phyloP scores from a whole-genome alignment of 306 rosid genomes.

The Acmispon strigosus region DNA sequence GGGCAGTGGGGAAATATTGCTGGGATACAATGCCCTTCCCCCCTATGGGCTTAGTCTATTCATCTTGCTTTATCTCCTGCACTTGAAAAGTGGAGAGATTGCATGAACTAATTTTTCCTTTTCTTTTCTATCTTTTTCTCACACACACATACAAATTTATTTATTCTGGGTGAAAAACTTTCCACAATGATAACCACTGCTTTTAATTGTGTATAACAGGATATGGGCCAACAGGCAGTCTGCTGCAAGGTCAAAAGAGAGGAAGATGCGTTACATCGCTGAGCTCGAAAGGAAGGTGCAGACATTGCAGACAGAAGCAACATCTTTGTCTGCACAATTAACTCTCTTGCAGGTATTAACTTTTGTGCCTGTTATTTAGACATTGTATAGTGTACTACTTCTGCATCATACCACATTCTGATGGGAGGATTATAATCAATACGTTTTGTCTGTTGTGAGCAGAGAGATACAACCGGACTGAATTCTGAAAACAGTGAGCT shows the following conservation, averaged over 20 bases:
- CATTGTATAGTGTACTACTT: neutral
- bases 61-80: neutral
- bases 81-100: neutral
- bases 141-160: no score
- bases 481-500: constrained; percentile 86
- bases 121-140: neutral
- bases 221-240: constrained; percentile 99
- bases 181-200: constrained; percentile 14
- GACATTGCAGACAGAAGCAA: constrained; percentile 92
- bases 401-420: neutral
- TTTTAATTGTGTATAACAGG: constrained; percentile 39
- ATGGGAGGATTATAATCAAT: neutral
- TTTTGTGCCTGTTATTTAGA: neutral
- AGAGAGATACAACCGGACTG: constrained; percentile 90
- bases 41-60: neutral
- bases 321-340: constrained; percentile 87
- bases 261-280: constrained; percentile 94
- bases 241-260: constrained; percentile 96
- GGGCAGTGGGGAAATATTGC: neutral
- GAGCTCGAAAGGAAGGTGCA: constrained; percentile 97
- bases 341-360: constrained; percentile 77
- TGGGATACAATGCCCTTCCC: neutral
- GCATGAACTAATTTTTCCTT: neutral
- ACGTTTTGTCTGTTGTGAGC: constrained; percentile 19
- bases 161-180: neutral